Conservation (phyloP, 352 stramenopile species). For the Thalassiosira livingstoniorum region DNA sequence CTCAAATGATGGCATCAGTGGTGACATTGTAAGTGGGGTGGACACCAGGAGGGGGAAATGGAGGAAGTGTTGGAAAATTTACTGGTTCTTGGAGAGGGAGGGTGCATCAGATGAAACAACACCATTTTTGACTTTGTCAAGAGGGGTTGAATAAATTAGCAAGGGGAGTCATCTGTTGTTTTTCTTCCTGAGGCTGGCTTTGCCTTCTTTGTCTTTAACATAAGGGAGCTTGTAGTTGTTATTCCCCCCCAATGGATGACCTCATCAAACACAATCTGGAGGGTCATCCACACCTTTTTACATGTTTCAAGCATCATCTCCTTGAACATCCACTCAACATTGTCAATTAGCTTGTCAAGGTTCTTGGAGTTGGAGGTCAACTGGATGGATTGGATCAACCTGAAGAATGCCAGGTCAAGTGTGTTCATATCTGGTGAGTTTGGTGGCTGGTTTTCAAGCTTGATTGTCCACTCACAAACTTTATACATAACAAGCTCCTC, state of each 20-base stretch:
- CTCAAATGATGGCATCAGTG: too few relatives aligned
- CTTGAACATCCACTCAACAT: constrained; percentile 3
- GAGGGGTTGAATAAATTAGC: too few relatives aligned
- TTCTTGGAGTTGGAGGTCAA: constrained; percentile 5
- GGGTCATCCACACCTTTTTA: constrained; percentile 37
- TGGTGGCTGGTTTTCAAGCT: constrained; percentile 27
- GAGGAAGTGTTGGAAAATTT: too few relatives aligned
- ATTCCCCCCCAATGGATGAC: constrained; percentile 9
- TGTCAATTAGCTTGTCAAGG: constrained; percentile 20
- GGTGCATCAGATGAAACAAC: too few relatives aligned
- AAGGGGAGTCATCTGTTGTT: too few relatives aligned
- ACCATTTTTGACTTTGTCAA: too few relatives aligned
- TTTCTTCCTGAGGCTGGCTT: too few relatives aligned
- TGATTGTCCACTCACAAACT: neutral
- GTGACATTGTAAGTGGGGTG: too few relatives aligned
- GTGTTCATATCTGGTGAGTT: constrained; percentile 51
- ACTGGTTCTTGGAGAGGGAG: too few relatives aligned
- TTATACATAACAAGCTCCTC: constrained; percentile 1
- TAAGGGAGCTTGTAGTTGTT: constrained; percentile 45
- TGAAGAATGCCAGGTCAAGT: constrained; percentile 46
- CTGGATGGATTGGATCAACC: constrained; percentile 38
- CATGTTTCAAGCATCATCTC: constrained; percentile 9
- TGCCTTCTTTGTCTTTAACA: too few relatives aligned
- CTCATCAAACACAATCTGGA: constrained; percentile 33
- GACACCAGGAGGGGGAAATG: too few relatives aligned